Base-by-base conservation (phyloP, 768 basidiomycete genomes). In the Boletus subcaerulescens region DNA sequence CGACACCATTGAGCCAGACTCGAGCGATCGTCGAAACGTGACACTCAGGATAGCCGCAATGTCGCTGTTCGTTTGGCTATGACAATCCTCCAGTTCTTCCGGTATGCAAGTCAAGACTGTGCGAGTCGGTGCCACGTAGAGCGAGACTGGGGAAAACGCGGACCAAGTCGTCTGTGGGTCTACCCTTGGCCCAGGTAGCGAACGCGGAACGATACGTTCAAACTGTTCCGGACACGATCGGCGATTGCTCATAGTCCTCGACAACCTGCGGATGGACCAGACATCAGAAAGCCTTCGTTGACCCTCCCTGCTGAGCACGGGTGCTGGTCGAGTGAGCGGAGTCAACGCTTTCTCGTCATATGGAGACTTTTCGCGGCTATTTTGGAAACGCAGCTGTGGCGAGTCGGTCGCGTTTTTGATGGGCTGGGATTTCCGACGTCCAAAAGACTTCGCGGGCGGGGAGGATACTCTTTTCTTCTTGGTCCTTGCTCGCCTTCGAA, bases 141-240 rank as follows among this genome's bases (percentile, higher is more conserved):
- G 55, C 39, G 51, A 47, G 8, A 53, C 60, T 4, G 59, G 57
- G 9, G 66, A 53, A 46, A 72, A 70, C 48, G 65, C 60, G 45
- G 69, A 71, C 69, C 68, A 68, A 18, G 70, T 72, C 38, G 69
- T 66, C 43, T 59, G 64, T 12, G 58, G 58, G 18, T 13, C 48
- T 12, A 46, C 24, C 22, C 10, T 39, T 4, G 43, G 39, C 5
- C 41, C 26, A 20, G 36, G 29, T 46, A 43, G 59, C 32, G 29
- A 33, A 17, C 33, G 26, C 26, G 26, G 26, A 29, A 29, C 26
- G 26, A 29, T 17, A 15, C n/a, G 45, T 17, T 39, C 38, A 14
- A n/a, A 24, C 41, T 43, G 56, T 18, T 48, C 55, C 12, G 55
- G 44, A 24, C 50, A 31, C 6, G 56, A 48, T 48, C 44, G 53